Evolutionary conservation across 1,284 basidiomycete genomes (phyloP), one percentile per base, ranked within the genome.

Genomic region (Sanghuangporus baumii): DNA sequence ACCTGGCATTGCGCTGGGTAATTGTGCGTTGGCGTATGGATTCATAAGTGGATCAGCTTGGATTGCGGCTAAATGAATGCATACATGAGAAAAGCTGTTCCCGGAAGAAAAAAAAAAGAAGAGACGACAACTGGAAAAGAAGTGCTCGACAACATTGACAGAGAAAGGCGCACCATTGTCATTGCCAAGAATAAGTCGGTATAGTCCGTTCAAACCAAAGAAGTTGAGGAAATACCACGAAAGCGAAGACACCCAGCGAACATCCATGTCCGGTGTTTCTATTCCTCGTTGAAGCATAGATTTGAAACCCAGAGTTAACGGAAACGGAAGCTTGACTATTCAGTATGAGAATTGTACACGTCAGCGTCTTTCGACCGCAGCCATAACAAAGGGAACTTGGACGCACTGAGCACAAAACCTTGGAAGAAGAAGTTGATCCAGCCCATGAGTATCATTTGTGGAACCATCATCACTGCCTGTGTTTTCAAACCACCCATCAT

Each of bases 381-480:
- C 46, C 9, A 31, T 56, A 47, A 55, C 16, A 57, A 55, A 48
- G 59, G 14, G 48, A 16, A 55, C 16, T 38, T 18, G 63, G 55
- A 87, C 94, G 75, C 74, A 98, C 96, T 97, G 65, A 98, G 83
- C 59, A 99, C 92, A 73, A 99, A 98, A 38, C 96, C 96, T 67
- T 94, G 92, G 79, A 99, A 99, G 86, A 99, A 99, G 75, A 96
- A 96, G 76, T 96, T 98, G 79, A 99, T 97, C 93, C 97, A 99
- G 66, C 96, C 96, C 97, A 99, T 99, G 70, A 99, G 96, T 67
- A 98, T 82, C 88, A 98, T 98, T 75, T 98, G 94, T 8, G 93
- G 94, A 7, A 96, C 89, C 93, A 93, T 93, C 88, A 96, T 96
- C 60, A 98, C 95, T 81, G 95, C 95, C 77, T 98, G 96, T 57